Conservation (phyloP, 2,329 filamentous ascomycete species). For the Venturia asperata region DNA sequence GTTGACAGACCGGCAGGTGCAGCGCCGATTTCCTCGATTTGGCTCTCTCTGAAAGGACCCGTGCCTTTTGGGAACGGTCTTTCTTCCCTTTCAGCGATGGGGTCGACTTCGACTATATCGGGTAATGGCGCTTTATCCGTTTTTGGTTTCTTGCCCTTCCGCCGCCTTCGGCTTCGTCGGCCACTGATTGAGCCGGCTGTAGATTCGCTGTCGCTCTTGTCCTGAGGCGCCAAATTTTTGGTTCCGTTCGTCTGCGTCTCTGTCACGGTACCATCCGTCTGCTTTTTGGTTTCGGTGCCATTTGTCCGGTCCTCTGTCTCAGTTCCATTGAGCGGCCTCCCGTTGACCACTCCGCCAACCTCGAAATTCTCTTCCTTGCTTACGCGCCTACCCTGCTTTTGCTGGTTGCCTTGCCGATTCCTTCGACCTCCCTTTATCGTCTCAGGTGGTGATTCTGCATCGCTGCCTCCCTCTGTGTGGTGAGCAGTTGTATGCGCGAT, state of each 20-base stretch:
- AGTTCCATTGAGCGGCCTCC: slow-evolving; percentile 66
- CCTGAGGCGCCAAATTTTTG: not conserved
- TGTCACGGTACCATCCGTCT: slow-evolving; percentile 50
- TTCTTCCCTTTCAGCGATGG: slow-evolving; percentile 13
- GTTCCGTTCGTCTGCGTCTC: not conserved
- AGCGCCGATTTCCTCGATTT: not conserved
- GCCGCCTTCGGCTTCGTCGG: not conserved
- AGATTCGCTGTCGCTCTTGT: slow-evolving; percentile 10
- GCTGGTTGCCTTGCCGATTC: slow-evolving; percentile 47
- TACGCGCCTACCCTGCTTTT: slow-evolving; percentile 27
- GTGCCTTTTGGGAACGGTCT: not conserved
- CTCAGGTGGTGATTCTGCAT: slow-evolving; percentile 35
- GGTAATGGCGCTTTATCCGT: not conserved
- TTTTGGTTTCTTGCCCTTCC: slow-evolving; percentile 2
- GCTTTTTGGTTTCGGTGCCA: slow-evolving; percentile 34
- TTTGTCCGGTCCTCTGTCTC: slow-evolving; percentile 32
- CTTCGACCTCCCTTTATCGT: slow-evolving; percentile 49
- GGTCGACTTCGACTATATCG: not conserved
- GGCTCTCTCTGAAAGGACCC: not conserved
- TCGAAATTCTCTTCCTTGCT: slow-evolving; percentile 10
- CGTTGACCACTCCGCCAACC: slow-evolving; percentile 60
- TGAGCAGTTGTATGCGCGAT: slow-evolving; percentile 1
- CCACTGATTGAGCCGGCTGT: slow-evolving; percentile 3
- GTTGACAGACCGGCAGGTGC: not conserved
- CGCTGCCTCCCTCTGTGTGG: slow-evolving; percentile 44